These are phyloP conservation scores for Sphagnurus paluster DNA, from an alignment of 1,284 basidiomycete genomes.

Conservation along the genomic window DNA sequence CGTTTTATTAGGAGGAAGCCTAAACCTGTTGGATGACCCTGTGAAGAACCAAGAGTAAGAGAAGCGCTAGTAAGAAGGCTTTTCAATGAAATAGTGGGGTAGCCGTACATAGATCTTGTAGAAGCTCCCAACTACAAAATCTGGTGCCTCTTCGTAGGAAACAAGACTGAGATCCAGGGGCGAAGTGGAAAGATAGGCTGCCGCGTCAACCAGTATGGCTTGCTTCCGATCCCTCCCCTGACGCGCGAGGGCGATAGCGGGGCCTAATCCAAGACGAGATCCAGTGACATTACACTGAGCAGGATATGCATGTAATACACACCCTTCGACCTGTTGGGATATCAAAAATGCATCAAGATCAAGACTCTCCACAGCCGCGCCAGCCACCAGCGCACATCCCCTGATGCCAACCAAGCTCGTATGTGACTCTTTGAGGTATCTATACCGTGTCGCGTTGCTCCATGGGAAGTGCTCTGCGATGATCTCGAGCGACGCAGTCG, in stretches of 20 bases:
- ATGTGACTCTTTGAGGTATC: slow-evolving; percentile 16
- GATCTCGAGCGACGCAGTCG: slow-evolving; percentile 13
- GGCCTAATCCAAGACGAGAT: slow-evolving; percentile 16
- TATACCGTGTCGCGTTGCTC: slow-evolving; percentile 6
- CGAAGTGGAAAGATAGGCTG: slow-evolving; percentile 18
- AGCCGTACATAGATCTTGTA: slow-evolving; percentile 19
- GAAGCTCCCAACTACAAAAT: slow-evolving; percentile 17
- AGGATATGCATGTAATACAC: slow-evolving; percentile 15
- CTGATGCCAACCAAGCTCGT: slow-evolving; percentile 18
- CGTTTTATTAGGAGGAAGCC: slow-evolving; percentile 19
- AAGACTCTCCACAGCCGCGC: slow-evolving; percentile 14
- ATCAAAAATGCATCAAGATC: slow-evolving; percentile 13
- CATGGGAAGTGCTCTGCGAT: slow-evolving; percentile 16
- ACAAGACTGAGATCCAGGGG: slow-evolving; percentile 11
- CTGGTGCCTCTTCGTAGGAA: slow-evolving; percentile 12
- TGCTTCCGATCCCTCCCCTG: slow-evolving; percentile 5
- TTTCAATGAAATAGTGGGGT: not conserved
- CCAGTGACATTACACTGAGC: slow-evolving; percentile 19
- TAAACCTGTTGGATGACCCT: slow-evolving; percentile 18
- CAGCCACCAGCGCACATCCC: slow-evolving; percentile 14
- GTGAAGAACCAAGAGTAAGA: not conserved
- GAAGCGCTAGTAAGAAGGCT: not conserved
- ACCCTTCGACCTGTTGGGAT: not conserved
- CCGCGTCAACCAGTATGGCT: slow-evolving; percentile 14
- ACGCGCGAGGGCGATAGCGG: slow-evolving; percentile 6